Base-by-base conservation (phyloP, 1,284 basidiomycete genomes). In the Takashimella tepidaria region DNA sequence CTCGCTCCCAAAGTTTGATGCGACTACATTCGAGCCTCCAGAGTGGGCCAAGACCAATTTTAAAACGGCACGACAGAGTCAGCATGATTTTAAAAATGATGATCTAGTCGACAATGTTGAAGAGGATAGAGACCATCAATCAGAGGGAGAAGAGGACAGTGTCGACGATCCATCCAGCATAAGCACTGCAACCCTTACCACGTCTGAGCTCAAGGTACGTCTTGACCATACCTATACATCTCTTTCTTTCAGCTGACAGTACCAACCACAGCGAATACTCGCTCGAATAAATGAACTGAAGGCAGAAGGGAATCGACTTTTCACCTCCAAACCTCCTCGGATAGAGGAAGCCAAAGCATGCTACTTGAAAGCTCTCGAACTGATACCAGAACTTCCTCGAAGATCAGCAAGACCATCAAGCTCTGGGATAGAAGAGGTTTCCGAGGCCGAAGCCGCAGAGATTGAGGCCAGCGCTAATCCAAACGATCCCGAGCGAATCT, bases 361-460 rank as follows among this genome's bases (percentile, higher is more conserved):
- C 0, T 76, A 74, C 40, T 25, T 60, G 19, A 47, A 47, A 8
- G 71, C 70, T 12, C 53, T 73, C 12, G 61, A 62, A 5, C 52
- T 51, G 22, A 57, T 70, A 13, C 70, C 51, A 0, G 40, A 23
- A 5, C 24, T 52, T 2, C 46, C 60, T 5, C 22, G 49, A 5
- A 16, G 12, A 0, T 3, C 25, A 11, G 8, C 54, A 40, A 19
- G 46, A 51, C 20, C 47, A 53, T 25, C 53, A 46, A n/a, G 43
- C 21, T 13, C 52, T 49, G 23, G 54, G n/a, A 46, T 59, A 25
- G 37, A 41, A 4, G 58, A 59, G 25, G 58, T 76, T 10, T 62
- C 64, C 1, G 72, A 74, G 19, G 70, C 70, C 40, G 71, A 73
- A 57, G 72, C 68, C 0, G 58, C 53, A 8, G 55, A 48, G 45